Evolutionary conservation across 208 protist genomes (phyloP).

Genomic region (Leishmania amazonensis): DNA sequence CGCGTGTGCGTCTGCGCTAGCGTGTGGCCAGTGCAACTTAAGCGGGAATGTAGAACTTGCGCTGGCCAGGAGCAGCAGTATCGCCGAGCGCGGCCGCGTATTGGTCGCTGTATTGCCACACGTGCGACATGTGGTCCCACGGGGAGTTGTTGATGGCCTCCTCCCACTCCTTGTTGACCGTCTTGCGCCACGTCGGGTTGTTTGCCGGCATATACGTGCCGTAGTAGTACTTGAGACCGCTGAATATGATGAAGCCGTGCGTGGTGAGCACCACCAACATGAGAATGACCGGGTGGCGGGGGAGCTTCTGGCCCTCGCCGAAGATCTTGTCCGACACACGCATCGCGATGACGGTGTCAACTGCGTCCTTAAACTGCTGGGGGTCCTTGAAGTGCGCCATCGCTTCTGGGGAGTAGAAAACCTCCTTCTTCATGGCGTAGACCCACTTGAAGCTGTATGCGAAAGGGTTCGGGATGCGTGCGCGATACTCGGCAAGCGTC

Average conservation of each 20-base stretch:
- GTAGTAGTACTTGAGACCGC: conserved; percentile 74
- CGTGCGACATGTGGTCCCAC: conserved; percentile 91
- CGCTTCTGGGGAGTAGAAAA: conserved; percentile 85
- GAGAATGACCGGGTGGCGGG: conserved; percentile 52
- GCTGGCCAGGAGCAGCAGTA: conserved; percentile 53
- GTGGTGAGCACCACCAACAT: conserved; percentile 39
- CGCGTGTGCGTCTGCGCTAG: neutral
- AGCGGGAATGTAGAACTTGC: conserved; percentile 77
- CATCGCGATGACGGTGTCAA: conserved; percentile 83
- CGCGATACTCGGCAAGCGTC: conserved; percentile 82
- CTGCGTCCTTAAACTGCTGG: conserved; percentile 86
- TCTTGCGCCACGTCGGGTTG: conserved; percentile 90
- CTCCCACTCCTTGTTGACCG: conserved; percentile 92
- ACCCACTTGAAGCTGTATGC: conserved; percentile 60
- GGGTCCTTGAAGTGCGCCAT: conserved; percentile 88
- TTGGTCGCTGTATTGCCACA: conserved; percentile 89
- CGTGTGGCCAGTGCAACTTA: neutral
- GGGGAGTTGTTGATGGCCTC: conserved; percentile 91
- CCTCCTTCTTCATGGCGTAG: conserved; percentile 57
- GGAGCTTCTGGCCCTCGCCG: conserved; percentile 80
- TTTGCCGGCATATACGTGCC: conserved; percentile 72
- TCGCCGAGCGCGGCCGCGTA: conserved; percentile 75
- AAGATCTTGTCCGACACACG: conserved; percentile 83
- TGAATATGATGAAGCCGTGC: conserved; percentile 53
- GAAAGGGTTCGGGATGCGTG: conserved; percentile 64